Conservation (phyloP, 108 stramenopile genomes). For the Nitzschia inconspicua region DNA sequence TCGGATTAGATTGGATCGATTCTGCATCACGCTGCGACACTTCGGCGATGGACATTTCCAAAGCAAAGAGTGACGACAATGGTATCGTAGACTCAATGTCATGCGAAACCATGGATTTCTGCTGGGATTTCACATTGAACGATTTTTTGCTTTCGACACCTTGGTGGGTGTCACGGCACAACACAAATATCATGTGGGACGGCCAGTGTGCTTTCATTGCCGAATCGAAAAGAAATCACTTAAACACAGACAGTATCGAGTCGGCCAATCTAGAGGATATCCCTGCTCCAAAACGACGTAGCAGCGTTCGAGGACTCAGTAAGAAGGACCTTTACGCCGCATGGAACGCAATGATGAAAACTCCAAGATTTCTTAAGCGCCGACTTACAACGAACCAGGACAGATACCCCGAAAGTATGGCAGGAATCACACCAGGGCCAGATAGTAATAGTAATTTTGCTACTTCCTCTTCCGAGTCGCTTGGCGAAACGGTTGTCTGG, state of each 20-base stretch:
- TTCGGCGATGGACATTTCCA: constrained; percentile 1
- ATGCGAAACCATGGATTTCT: neutral
- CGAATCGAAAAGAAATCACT: constrained; percentile 5
- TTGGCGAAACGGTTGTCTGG: constrained; percentile 69
- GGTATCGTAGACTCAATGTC: constrained; percentile 12
- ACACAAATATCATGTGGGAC: constrained; percentile 54
- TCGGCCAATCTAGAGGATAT: neutral
- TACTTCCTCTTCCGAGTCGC: constrained; percentile 29
- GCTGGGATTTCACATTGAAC: constrained; percentile 19
- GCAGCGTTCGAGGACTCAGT: constrained; percentile 46
- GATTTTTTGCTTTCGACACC: constrained; percentile 56
- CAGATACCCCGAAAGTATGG: neutral
- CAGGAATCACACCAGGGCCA: neutral
- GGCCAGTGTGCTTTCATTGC: constrained; percentile 65
- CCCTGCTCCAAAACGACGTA: constrained; percentile 13
- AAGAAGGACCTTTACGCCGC: constrained; percentile 84
- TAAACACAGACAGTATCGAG: neutral
- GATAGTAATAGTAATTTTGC: constrained; percentile 4
- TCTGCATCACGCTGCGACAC: constrained; percentile 12
- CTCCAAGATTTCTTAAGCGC: constrained; percentile 53
- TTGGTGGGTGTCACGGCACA: constrained; percentile 76
- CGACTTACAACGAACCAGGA: constrained; percentile 15
- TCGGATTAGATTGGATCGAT: constrained; percentile 75
- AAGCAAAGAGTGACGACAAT: constrained; percentile 19
- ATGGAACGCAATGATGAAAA: constrained; percentile 81